Evolutionary conservation across 768 basidiomycete species (phyloP).

Genomic region (Mycena polygramma): DNA sequence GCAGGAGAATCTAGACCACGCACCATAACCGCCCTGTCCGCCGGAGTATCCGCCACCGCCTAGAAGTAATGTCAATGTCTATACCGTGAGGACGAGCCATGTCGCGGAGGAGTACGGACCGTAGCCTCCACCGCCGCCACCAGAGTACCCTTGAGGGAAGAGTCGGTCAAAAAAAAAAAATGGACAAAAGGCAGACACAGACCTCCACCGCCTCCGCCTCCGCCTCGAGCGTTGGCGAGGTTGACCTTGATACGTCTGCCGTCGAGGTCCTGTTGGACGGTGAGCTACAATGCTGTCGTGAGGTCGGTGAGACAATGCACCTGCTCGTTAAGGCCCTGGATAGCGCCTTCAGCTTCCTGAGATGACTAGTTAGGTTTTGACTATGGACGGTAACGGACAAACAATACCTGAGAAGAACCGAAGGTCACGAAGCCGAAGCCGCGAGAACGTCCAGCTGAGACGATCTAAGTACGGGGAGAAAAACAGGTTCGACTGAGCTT

Average conservation of each 20-base stretch:
- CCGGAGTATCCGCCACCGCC: too few relatives aligned
- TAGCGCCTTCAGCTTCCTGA: constrained; percentile 83
- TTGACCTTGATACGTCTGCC: constrained; percentile 93
- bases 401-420: constrained; percentile 46
- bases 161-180: too few relatives aligned
- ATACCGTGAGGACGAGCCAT: too few relatives aligned
- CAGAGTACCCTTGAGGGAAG: neutral
- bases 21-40: too few relatives aligned
- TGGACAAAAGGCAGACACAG: neutral
- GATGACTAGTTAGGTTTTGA: neutral
- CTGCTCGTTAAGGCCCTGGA: constrained; percentile 83
- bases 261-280: constrained; percentile 73
- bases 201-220: constrained; percentile 62
- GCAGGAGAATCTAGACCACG: too few relatives aligned
- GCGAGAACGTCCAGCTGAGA: constrained; percentile 84
- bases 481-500: neutral
- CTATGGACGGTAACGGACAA: neutral
- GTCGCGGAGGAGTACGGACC: too few relatives aligned
- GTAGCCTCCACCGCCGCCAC: constrained; percentile 17
- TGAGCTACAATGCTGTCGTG: too few relatives aligned
- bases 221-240: constrained; percentile 77
- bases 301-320: too few relatives aligned
- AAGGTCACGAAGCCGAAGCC: constrained; percentile 98
- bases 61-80: too few relatives aligned
- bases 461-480: constrained; percentile 7